Evolutionary conservation across 2,329 filamentous ascomycete species (phyloP).

Genomic region (Trichophyton mentagrophytes): DNA sequence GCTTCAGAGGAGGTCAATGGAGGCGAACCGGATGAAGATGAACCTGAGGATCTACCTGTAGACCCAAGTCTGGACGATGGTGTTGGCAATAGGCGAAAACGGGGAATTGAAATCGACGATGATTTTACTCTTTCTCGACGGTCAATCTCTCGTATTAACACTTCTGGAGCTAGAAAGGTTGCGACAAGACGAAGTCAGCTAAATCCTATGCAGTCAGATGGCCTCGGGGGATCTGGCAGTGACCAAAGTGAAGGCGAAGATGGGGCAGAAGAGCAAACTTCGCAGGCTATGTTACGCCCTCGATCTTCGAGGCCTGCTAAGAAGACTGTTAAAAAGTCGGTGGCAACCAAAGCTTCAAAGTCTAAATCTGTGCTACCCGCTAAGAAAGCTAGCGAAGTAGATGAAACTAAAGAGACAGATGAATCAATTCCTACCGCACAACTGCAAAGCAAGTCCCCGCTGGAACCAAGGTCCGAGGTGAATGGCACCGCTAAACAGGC

Average conservation of each 20-base stretch:
- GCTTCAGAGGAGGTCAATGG: not conserved
- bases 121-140: constrained; percentile 17
- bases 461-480: not conserved
- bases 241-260: constrained; percentile 3
- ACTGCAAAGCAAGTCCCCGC: not conserved
- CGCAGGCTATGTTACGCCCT: not conserved
- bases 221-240: constrained; percentile 1
- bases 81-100: constrained; percentile 6
- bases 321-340: not conserved
- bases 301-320: not conserved
- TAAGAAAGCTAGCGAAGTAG: not conserved
- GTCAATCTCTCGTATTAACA: not conserved
- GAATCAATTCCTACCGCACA: not conserved
- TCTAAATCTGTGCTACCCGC: not conserved
- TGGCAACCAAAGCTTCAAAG: not conserved
- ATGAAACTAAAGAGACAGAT: not conserved
- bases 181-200: constrained; percentile 7
- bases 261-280: not conserved
- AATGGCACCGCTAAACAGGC: constrained; percentile 10
- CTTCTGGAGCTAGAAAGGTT: not conserved
- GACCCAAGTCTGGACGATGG: constrained; percentile 4
- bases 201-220: not conserved
- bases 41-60: constrained; percentile 13
- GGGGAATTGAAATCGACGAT: constrained; percentile 13
- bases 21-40: not conserved